Base-by-base conservation (phyloP, 2,329 filamentous ascomycete species). In the Scopulariopsis brevicaulis region DNA sequence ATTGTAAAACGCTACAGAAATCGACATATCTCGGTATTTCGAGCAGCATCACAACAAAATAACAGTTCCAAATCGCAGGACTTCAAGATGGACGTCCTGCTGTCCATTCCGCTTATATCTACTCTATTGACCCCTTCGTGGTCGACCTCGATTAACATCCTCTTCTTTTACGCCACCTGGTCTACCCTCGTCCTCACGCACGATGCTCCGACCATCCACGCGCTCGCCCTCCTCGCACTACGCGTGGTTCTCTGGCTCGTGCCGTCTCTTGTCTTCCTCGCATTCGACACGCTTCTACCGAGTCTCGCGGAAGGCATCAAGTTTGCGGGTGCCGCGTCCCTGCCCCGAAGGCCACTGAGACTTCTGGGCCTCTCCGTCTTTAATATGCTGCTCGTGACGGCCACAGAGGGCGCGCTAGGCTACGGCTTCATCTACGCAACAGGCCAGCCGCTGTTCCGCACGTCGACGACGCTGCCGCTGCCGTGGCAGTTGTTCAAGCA, bases 161-260 rank as follows among this genome's bases (percentile, higher is more conserved):
- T 95, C 61, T 92, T 96, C 75, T 94, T 96, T 71, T 93, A 91
- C 70, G 81, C 96, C 74, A 93, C 89, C 64, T 96, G 91, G 91
- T 84, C 84, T 6, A 93, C 89, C 0, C 79, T 96, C 35, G 83
- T 95, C 46, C 75, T 93, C 3, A 87, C 87, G 7, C 87, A 95
- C 65, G 78, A 86, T 1, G 84, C 89, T 0, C 75, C 94, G 18
- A 81, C 83, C 59, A 82, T 96, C 59, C 90, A 96, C 69, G 69
- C 94, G 1, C 75, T 88, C 56, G 89, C 85, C 58, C 85, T 86
- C 0, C 69, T 89, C 5, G 80, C 81, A 25, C 75, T 91, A 54
- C 85, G 89, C 50, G 59, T 85, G 11, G 63, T 89, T 4, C 84
- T 92, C 65, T 95, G 85, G 72, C 73, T 94, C 2, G 57, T 89